Evolutionary conservation across 176 grass and related monocot species (phyloP).

Genomic region (Ananas comosus): DNA sequence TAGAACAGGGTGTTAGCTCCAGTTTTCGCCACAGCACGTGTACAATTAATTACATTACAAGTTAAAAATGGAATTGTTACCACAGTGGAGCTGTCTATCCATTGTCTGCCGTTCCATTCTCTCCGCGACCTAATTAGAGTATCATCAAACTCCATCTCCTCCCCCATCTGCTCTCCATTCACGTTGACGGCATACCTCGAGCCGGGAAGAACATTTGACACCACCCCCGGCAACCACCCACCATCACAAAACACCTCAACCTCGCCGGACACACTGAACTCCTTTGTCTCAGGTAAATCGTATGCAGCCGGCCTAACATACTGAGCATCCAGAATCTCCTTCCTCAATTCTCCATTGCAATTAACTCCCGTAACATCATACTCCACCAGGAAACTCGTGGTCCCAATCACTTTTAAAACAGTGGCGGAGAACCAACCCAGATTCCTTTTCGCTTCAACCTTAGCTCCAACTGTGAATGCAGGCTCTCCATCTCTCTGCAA

Average conservation of each 20-base stretch:
- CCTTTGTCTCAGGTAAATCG: not conserved
- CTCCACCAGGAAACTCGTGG: conserved; percentile 31
- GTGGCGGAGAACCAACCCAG: conserved; percentile 48
- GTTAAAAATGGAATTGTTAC: conserved; percentile 11
- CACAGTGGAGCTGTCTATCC: conserved; percentile 24
- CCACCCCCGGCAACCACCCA: conserved; percentile 35
- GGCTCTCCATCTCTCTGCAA: not conserved
- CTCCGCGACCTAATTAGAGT: conserved; percentile 30
- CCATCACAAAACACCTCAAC: conserved; percentile 44
- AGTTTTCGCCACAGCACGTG: too few species aligned
- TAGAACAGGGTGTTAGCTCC: too few species aligned
- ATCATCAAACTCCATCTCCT: conserved; percentile 14
- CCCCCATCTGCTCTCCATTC: not conserved
- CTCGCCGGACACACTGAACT: conserved; percentile 8
- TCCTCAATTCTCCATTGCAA: not conserved
- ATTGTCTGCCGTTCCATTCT: conserved; percentile 43
- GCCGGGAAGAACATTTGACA: conserved; percentile 2
- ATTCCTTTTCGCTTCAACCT: conserved; percentile 42
- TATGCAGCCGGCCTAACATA: conserved; percentile 37
- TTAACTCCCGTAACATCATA: conserved; percentile 31
- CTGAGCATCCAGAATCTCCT: conserved; percentile 44
- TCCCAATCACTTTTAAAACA: conserved; percentile 23
- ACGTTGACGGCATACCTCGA: conserved; percentile 23
- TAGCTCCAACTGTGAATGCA: conserved; percentile 28
- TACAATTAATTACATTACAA: not conserved